These are phyloP conservation scores for Gigaspora rosea DNA, from an alignment of 192 early-diverging fungal genomes.

Conservation along the genomic window DNA sequence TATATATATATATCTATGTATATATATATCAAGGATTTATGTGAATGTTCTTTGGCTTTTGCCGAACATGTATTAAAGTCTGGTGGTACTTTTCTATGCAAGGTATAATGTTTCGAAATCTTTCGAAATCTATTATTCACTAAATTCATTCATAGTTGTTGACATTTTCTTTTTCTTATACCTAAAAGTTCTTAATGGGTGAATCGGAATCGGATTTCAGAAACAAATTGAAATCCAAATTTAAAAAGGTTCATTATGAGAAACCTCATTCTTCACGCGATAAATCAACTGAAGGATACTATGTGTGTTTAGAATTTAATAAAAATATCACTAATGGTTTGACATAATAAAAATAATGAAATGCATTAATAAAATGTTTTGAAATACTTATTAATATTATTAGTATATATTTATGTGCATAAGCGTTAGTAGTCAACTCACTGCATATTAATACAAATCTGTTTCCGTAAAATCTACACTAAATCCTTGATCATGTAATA, in stretches of 20 bases:
- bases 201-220: slow-evolving; percentile 55
- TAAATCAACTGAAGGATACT: slow-evolving; percentile 71
- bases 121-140: neutral
- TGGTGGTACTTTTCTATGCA: slow-evolving; percentile 68
- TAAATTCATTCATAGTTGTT: neutral
- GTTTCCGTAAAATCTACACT: slow-evolving; percentile 78
- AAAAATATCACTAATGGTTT: neutral
- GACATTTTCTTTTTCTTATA: neutral
- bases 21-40: slow-evolving; percentile 54
- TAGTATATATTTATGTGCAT: too few relatives aligned
- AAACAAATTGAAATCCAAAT: slow-evolving; percentile 46
- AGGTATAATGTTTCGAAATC: slow-evolving; percentile 44
- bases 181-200: slow-evolving; percentile 61
- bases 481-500: slow-evolving; percentile 85
- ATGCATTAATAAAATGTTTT: neutral
- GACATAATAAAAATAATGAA: neutral
- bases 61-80: slow-evolving; percentile 56
- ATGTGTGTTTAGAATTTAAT: slow-evolving; percentile 61
- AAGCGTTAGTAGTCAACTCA: neutral
- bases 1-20: too few relatives aligned
- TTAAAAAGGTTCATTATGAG: slow-evolving; percentile 60
- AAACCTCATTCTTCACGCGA: slow-evolving; percentile 71
- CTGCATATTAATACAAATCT: slow-evolving; percentile 28
- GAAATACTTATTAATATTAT: too few relatives aligned
- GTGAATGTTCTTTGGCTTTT: slow-evolving; percentile 65